phyloP scores from a whole-genome alignment of 352 stramenopile species.

The Globisporangium middletonii region DNA sequence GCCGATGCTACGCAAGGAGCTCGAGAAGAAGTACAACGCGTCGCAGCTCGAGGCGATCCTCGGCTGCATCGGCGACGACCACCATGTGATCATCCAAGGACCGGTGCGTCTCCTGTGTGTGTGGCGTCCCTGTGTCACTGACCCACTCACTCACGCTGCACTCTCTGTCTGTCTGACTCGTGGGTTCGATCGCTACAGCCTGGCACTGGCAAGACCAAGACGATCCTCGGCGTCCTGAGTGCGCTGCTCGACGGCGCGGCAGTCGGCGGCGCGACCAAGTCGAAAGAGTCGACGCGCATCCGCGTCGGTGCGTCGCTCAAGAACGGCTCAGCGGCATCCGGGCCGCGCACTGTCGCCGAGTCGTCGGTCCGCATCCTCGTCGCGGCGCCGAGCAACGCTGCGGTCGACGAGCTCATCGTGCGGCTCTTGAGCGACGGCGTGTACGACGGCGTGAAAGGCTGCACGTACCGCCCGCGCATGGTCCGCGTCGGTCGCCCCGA shows the following conservation, averaged over 20 bases:
- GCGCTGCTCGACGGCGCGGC: conserved; percentile 68
- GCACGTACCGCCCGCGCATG: conserved; percentile 54
- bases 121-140: not conserved
- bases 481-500: conserved; percentile 66
- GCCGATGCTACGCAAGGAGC: conserved; percentile 31
- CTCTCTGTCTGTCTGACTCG: not conserved
- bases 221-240: conserved; percentile 66
- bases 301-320: conserved; percentile 64
- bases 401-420: conserved; percentile 73
- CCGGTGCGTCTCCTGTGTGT: conserved; percentile 32
- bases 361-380: conserved; percentile 69
- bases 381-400: conserved; percentile 72
- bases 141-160: not conserved
- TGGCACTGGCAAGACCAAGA: conserved; percentile 82
- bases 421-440: conserved; percentile 59
- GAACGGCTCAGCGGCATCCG: conserved; percentile 14
- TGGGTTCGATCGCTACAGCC: conserved; percentile 24
- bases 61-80: conserved; percentile 51
- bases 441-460: conserved; percentile 40
- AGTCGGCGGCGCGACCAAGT: conserved; percentile 35
- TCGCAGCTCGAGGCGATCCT: conserved; percentile 72
- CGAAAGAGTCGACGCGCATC: conserved; percentile 55
- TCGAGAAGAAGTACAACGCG: conserved; percentile 64
- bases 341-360: conserved; percentile 44
- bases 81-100: conserved; percentile 75